A percentile compares a stretch with the other conserved stretches of the same genome.
Conservation (phyloP, 2,329 filamentous ascomycete genomes). For the Exophiala oligosperma region DNA sequence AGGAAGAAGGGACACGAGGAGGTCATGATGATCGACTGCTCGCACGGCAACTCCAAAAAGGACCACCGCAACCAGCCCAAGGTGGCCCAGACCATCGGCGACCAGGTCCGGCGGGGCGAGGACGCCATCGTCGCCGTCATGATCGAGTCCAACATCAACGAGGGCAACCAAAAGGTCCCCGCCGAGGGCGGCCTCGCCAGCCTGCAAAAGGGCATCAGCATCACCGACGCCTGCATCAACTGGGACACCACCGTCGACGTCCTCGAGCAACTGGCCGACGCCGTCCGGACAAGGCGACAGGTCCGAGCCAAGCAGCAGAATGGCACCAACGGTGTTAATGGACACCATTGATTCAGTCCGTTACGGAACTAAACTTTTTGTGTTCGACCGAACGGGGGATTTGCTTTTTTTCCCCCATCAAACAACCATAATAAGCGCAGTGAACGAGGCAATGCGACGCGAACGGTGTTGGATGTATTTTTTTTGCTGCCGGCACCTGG, state of each 20-base stretch:
- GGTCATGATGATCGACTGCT: slow-evolving; percentile 96
- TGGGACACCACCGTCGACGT: slow-evolving; percentile 84
- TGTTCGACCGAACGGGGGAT: no score
- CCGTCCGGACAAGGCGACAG: slow-evolving; percentile 73
- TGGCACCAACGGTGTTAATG: slow-evolving; percentile 31
- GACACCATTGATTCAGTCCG: slow-evolving; percentile 20
- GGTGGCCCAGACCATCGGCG: slow-evolving; percentile 77
- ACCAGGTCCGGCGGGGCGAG: slow-evolving; percentile 84
- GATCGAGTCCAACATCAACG: slow-evolving; percentile 97
- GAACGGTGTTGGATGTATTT: no score
- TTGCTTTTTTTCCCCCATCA: no score
- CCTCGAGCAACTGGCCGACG: slow-evolving; percentile 81
- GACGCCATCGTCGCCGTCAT: slow-evolving; percentile 92
- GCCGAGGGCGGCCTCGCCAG: slow-evolving; percentile 72
- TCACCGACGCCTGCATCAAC: slow-evolving; percentile 95
- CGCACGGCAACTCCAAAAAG: slow-evolving; percentile 93
- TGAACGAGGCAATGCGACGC: no score
- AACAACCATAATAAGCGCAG: no score
- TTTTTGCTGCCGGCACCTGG: no score
- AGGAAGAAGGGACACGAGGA: slow-evolving; percentile 70
- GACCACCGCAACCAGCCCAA: slow-evolving; percentile 97
- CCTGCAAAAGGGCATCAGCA: slow-evolving; percentile 90
- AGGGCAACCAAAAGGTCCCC: slow-evolving; percentile 91
- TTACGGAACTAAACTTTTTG: background rate
- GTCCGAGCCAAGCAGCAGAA: slow-evolving; percentile 32